Conservation (phyloP, 2,329 filamentous ascomycete genomes). For the Zelopaecilomyces penicillatus region DNA sequence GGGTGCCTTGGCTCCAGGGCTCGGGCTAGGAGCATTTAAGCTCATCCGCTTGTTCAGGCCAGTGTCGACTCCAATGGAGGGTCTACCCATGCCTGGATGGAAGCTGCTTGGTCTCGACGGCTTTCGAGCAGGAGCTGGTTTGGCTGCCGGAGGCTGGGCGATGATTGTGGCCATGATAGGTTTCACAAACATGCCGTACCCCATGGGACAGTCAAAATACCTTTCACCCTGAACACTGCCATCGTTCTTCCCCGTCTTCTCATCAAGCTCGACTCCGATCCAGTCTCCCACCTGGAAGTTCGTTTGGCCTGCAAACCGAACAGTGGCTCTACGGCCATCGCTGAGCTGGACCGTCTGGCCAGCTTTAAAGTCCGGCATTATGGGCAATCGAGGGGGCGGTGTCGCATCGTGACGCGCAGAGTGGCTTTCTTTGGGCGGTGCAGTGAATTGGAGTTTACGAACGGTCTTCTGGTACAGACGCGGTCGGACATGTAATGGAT, state of each 20-base stretch:
- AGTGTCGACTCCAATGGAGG: constrained; percentile 40
- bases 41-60: constrained; percentile 55
- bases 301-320: constrained; percentile 76
- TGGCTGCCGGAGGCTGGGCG: constrained; percentile 35
- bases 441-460: too few species aligned
- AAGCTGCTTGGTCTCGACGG: constrained; percentile 43
- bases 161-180: constrained; percentile 58
- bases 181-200: constrained; percentile 74
- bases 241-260: constrained; percentile 83
- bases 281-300: constrained; percentile 76
- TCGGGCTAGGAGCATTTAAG: constrained; percentile 64
- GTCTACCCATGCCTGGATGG: constrained; percentile 29
- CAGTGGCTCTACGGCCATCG: constrained; percentile 66
- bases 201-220: constrained; percentile 81
- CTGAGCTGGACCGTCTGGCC: constrained; percentile 73
- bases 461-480: too few species aligned
- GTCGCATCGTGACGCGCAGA: constrained; percentile 23
- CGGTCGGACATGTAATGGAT: too few species aligned
- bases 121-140: constrained; percentile 29
- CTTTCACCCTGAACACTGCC: constrained; percentile 78
- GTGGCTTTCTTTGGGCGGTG: too few species aligned
- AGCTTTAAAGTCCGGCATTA: constrained; percentile 48
- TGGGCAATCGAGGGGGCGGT: constrained; percentile 20
- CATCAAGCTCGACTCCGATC: constrained; percentile 82
- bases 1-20: constrained; percentile 49